Evolutionary conservation across 257 asterid genomes (phyloP), one percentile per base, ranked within the genome.

Genomic region (Capsicum pubescens): DNA sequence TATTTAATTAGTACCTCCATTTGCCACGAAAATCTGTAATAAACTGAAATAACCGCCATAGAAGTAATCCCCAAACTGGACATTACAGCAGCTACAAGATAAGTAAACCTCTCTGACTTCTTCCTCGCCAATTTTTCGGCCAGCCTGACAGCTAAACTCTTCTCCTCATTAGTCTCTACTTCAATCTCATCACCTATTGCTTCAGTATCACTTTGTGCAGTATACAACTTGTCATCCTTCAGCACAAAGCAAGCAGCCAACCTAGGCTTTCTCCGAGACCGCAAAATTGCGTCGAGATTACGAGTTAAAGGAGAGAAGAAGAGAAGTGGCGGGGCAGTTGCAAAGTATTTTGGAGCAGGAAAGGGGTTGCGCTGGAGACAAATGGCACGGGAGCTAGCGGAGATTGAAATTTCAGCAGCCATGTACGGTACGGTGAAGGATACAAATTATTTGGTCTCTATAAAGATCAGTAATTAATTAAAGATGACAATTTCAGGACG

Each of bases 81-180:
- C 97, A 97, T 93, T 4, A 97, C 98, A n/a, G 99, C 99, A 16
- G 99, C 99, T 17, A 93, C 90, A 16, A 97, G 88, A 86, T 97
- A 97, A 50, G 95, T 88, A 50, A 87, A 89, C 84, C 99, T 92
- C 93, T 97, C 99, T 32, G 98, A 93, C 85, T 58, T 91, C 92
- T 95, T 97, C 89, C 94, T 89, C 77, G 92, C 98, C 84, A 90
- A 42, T 84, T 90, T 96, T 88, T 90, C 94, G 80, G 87, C 92
- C 85, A 89, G 84, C 52, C 88, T 80, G 9, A 83, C 81, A 14
- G 83, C 83, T 35, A 88, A 68, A 56, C 85, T 85, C 83, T 86
- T 89, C 83, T 77, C 83, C 82, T 81, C 92, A 8, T 69, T 69
- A n/a, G 84, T 67, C 74, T 81, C 90, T 13, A 50, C 89, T 26